Evolutionary conservation across 2,329 filamentous ascomycete genomes (phyloP), one percentile per base, ranked within the genome.

Genomic region (Orbilia ellipsospora): DNA sequence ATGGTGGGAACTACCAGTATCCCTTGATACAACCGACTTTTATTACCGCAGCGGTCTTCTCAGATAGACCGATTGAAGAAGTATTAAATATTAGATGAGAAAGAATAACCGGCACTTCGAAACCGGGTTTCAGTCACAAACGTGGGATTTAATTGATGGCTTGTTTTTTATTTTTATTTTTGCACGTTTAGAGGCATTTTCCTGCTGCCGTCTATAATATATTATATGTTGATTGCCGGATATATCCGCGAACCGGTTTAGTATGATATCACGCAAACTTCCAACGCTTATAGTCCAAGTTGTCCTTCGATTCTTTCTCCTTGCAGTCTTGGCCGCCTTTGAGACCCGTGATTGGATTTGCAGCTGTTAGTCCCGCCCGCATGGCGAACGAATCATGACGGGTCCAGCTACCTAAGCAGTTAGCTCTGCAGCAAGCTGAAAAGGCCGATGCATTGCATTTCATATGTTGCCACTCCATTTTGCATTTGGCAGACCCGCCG

Each of bases 1-100:
- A 60, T 26, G 18, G 45, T 26, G 20, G 54, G 52, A 59, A 59
- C 31, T 44, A 48, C 44, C 36, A 54, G 23, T 55, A 61, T 50
- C 55, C 64, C 66, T 63, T 70, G 23, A 57, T 63, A 57, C 56
- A 48, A 44, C 28, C 50, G 16, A 54, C 20, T 18, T 36, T 36
- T 36, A 18, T 16, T 31, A 16, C n/a, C 54, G 20, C 36, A 55
- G 10, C 65, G 56, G 20, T 36, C 44, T n/a, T 40, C 31, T 26
- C 52, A 23, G 26, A 61, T 40, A 52, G 26, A 16, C 23, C 40
- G 50, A 63, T 40, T 36, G 50, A 45, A 63, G 48, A 52, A 52
- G 6, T 18, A 45, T 42, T 31, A 16, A 16, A 54, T 48, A n/a
- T 48, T 12, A 48, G 13, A n/a, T 12, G 44, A 48, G 44, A 48